Percentiles rank a stretch among this genome's conserved stretches.
Evolutionary conservation across 2,329 filamentous ascomycete genomes (phyloP).

Genomic region (Dactylellina haptotyla): DNA sequence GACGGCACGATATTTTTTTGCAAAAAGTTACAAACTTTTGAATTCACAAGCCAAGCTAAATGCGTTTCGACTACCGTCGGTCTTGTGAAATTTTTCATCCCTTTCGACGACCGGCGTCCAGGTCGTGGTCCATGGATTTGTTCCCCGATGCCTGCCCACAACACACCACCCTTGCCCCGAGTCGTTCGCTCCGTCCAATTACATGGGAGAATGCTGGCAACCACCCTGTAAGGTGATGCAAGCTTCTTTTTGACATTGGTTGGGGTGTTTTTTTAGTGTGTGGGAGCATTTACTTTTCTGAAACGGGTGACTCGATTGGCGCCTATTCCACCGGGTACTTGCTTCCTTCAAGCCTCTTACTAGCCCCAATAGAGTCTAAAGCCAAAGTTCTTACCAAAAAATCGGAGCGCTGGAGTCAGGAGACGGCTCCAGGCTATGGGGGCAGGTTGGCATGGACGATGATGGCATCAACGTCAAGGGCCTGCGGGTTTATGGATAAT

Average conservation of each 20-base stretch:
- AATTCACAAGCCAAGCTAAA: background rate
- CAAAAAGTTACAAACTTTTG: too few species aligned
- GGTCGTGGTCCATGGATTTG: constrained; percentile 17
- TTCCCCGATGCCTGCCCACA: constrained; percentile 19
- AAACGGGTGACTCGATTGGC: constrained; percentile 34
- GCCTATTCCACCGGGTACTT: constrained; percentile 29
- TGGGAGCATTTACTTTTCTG: constrained; percentile 15
- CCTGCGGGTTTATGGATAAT: background rate
- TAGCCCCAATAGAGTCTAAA: constrained; percentile 32
- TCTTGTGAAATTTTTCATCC: background rate
- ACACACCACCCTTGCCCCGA: constrained; percentile 22
- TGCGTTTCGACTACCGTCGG: background rate
- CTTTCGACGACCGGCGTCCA: background rate
- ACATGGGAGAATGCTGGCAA: constrained; percentile 33
- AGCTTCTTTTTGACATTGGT: constrained; percentile 14
- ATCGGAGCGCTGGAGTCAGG: background rate
- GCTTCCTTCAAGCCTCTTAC: constrained; percentile 1
- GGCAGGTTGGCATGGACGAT: too few species aligned
- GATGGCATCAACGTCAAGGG: too few species aligned
- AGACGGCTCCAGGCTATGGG: too few species aligned
- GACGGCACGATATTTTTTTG: background rate
- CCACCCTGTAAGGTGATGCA: constrained; percentile 45
- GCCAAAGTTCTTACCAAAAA: background rate
- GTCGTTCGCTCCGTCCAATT: constrained; percentile 28
- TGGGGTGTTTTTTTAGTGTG: constrained; percentile 11